phyloP scores from a whole-genome alignment of 176 grass and related monocot genomes.

The Bromus sterilis region DNA sequence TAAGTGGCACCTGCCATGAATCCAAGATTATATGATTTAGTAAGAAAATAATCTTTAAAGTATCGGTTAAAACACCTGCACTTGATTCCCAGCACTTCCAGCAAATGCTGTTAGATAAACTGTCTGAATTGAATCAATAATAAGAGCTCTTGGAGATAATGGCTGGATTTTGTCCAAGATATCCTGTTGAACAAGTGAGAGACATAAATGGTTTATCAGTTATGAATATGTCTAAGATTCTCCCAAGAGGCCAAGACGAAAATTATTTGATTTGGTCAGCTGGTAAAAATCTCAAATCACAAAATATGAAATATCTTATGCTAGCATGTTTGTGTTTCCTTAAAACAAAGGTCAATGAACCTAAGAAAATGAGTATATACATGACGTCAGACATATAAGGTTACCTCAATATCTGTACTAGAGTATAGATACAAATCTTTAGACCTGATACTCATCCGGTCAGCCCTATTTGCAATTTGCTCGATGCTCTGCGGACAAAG shows the following conservation, averaged over 20 bases:
- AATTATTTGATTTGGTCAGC: not conserved
- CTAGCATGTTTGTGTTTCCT: not conserved
- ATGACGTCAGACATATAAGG: not conserved
- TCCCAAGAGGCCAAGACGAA: not conserved
- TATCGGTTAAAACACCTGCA: conserved; percentile 48
- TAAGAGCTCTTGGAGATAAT: conserved; percentile 62
- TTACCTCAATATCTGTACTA: conserved; percentile 90
- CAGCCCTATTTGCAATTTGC: conserved; percentile 90
- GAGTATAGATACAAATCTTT: conserved; percentile 83
- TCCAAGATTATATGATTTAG: not conserved
- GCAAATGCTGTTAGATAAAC: conserved; percentile 82
- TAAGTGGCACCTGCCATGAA: not conserved
- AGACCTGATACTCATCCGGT: conserved; percentile 73
- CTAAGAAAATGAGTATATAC: conserved; percentile 6
- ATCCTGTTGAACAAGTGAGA: conserved; percentile 52
- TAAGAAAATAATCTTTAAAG: conserved; percentile 5
- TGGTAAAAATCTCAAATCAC: not conserved
- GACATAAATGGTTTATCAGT: not conserved
- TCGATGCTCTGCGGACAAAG: conserved; percentile 63
- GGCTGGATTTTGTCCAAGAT: conserved; percentile 81
- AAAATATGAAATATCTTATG: not conserved
- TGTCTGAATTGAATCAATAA: conserved; percentile 96
- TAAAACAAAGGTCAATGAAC: not conserved
- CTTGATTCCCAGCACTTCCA: conserved; percentile 83
- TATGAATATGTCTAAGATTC: not conserved